phyloP scores from a whole-genome alignment of 495 filamentous ascomycete species.

The Cercophora samala region DNA sequence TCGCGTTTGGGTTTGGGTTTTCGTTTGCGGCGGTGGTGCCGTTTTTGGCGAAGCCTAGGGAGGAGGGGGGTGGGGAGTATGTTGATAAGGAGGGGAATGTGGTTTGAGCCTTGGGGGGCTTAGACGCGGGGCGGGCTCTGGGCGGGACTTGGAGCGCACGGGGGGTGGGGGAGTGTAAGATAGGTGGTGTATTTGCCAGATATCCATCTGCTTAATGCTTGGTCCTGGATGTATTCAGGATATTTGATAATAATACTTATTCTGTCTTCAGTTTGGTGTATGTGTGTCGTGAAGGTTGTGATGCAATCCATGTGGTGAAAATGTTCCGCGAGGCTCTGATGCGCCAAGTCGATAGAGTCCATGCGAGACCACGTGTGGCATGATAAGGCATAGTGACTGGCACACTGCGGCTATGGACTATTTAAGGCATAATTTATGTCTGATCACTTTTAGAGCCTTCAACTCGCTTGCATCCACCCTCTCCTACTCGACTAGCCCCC shows the following conservation, averaged over 20 bases:
- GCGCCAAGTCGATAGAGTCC: not conserved
- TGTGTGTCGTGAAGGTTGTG: not conserved
- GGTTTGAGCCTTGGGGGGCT: not conserved
- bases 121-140: not conserved
- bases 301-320: too few species aligned
- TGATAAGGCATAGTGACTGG: not conserved
- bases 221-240: not conserved
- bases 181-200: not conserved
- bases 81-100: slow-evolving; percentile 11
- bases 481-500: too few species aligned
- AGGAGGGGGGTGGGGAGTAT: slow-evolving; percentile 2
- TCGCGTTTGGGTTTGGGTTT: slow-evolving; percentile 31
- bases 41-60: slow-evolving; percentile 14
- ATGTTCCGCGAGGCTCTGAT: too few species aligned
- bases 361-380: not conserved
- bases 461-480: too few species aligned
- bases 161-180: not conserved
- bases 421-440: too few species aligned
- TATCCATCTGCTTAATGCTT: not conserved
- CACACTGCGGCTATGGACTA: not conserved
- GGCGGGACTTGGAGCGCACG: not conserved
- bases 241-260: not conserved
- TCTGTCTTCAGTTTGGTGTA: not conserved
- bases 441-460: not conserved
- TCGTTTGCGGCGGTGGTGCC: slow-evolving; percentile 29